Base-by-base conservation (phyloP, 495 filamentous ascomycete genomes). In the Tuber melanosporum region DNA sequence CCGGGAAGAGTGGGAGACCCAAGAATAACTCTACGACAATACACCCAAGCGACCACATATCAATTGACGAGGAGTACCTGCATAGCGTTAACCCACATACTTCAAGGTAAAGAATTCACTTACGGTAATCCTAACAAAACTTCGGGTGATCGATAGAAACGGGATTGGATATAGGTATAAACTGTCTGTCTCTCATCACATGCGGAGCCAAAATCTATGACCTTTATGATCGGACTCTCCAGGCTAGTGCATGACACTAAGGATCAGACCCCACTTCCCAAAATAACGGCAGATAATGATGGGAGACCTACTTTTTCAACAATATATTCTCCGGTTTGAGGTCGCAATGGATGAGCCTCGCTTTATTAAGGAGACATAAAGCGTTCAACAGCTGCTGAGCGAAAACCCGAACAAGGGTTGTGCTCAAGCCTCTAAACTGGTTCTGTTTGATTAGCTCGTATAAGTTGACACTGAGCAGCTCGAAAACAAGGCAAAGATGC, bases 371-470 rank as follows among this genome's bases (percentile, higher is more conserved):
- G 72, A 98, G 87, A 79, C 93, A 93, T 77, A 99, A 86, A 4
- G 94, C 96, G 81, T 94, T 98, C 71, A 99, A 86, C 44, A 99
- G 86, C 86, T 99, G 96, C 84, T 98, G 96, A 32, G 96, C 96
- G 86, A 99, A 99, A 39, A 99, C 96, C 72, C 96, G 91, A 15
- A 99, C 96, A 45, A 99, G 90, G 0, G 96, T 99, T 20, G 96
- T 99, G 86, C 96, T 98, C 70, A 99, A 85, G 46, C 96, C 96
- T 71, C 96, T 91, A 89, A 99, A 99, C 82, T 99, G 96, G 83
- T 99, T 99, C 83, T 99, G 96, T 85, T 99, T 99, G 85, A 99
- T 99, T 71, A 99, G 87, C 84, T 99, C 96, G 86, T 99, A 99
- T 73, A 99, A 85, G 82, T 99, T 99, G 79, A 99, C 96, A 82